Percentiles rank a stretch among this genome's conserved stretches.
Conservation (phyloP, 2,329 filamentous ascomycete genomes). For the Aspergillus pseudotamarii region DNA sequence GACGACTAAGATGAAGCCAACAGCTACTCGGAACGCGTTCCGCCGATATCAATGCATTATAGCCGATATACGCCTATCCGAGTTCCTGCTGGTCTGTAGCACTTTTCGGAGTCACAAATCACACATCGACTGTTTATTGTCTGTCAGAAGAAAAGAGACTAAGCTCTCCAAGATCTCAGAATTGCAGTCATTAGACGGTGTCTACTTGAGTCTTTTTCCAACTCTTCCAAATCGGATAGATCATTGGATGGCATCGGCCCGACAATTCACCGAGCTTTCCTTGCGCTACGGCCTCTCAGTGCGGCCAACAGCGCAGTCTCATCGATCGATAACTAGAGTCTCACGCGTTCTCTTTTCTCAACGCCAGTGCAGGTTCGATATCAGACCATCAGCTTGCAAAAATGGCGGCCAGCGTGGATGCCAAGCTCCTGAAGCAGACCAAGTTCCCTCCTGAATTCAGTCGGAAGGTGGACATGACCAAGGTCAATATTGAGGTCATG, state of each 20-base stretch:
- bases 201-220: background rate
- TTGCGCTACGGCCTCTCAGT: conserved; percentile 1
- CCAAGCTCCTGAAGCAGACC: conserved; percentile 84
- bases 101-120: background rate
- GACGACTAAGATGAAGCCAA: background rate
- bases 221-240: conserved; percentile 3
- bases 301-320: conserved; percentile 16
- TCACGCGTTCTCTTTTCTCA: conserved; percentile 8
- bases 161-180: background rate
- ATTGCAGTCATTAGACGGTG: background rate
- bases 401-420: conserved; percentile 85
- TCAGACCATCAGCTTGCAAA: conserved; percentile 37
- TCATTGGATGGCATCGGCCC: conserved; percentile 19
- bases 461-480: conserved; percentile 94
- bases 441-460: conserved; percentile 94
- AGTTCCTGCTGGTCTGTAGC: background rate
- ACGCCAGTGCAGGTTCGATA: background rate
- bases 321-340: conserved; percentile 9
- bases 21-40: background rate
- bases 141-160: background rate
- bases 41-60: background rate
- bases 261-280: conserved; percentile 9
- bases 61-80: background rate
- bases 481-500: conserved; percentile 96
- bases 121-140: background rate